Conservation (phyloP, 805 yeast species). For the Ogataea neopini region DNA sequence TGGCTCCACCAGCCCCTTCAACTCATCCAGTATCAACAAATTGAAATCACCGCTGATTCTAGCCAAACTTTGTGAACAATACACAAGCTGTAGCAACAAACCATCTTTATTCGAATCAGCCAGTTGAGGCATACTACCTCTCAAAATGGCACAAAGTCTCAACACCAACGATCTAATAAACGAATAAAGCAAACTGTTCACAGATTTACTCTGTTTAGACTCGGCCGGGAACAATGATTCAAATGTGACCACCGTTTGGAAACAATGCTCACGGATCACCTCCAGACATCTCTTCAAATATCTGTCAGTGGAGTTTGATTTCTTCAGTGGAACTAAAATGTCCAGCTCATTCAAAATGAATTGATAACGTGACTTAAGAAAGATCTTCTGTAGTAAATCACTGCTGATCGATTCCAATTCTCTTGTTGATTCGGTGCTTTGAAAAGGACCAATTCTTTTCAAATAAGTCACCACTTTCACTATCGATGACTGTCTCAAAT, state of each 20-base stretch:
- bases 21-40: slow-evolving; percentile 44
- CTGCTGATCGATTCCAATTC: slow-evolving; percentile 20
- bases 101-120: slow-evolving; percentile 55
- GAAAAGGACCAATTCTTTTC: slow-evolving; percentile 61
- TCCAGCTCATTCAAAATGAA: slow-evolving; percentile 65
- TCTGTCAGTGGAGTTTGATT: slow-evolving; percentile 52
- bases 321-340: slow-evolving; percentile 55
- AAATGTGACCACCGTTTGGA: slow-evolving; percentile 68
- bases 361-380: slow-evolving; percentile 64
- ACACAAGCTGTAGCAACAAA: slow-evolving; percentile 76
- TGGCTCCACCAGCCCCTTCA: slow-evolving; percentile 36
- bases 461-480: slow-evolving; percentile 78
- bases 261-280: slow-evolving; percentile 79
- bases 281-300: slow-evolving; percentile 81
- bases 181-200: slow-evolving; percentile 37
- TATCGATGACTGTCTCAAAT: slow-evolving; percentile 74
- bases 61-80: slow-evolving; percentile 84
- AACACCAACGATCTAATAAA: slow-evolving; percentile 38
- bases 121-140: slow-evolving; percentile 35
- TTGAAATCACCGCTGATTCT: slow-evolving; percentile 73
- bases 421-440: slow-evolving; percentile 5
- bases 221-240: slow-evolving; percentile 58
- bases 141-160: slow-evolving; percentile 34
- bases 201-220: slow-evolving; percentile 19
- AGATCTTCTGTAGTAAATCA: slow-evolving; percentile 52